These are phyloP conservation scores for Dujonia santamariae DNA, from an alignment of 1,139 yeast genomes.

Conservation along the genomic window DNA sequence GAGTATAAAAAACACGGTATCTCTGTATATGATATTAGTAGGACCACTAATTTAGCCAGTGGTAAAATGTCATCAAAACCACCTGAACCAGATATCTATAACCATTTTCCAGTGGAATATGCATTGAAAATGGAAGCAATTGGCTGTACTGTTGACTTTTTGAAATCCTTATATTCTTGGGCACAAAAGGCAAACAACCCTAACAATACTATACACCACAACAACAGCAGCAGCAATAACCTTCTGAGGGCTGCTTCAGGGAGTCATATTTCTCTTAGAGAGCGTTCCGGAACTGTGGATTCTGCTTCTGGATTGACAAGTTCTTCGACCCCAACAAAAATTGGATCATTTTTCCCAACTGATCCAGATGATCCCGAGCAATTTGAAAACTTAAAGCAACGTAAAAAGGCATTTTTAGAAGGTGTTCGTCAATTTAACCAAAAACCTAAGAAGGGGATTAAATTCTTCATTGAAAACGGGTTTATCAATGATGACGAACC, in stretches of 20 bases:
- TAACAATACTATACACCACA: neutral
- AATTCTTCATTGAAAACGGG: slow-evolving; percentile 55
- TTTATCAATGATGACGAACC: slow-evolving; percentile 66
- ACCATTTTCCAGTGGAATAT: slow-evolving; percentile 70
- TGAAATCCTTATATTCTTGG: slow-evolving; percentile 83
- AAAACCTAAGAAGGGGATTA: slow-evolving; percentile 80
- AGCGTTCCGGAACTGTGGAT: slow-evolving; percentile 40
- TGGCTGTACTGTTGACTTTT: slow-evolving; percentile 75
- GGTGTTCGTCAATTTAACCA: slow-evolving; percentile 79
- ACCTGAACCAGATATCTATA: slow-evolving; percentile 56
- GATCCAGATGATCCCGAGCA: slow-evolving; percentile 76
- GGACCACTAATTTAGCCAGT: slow-evolving; percentile 74
- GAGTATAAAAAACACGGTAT: slow-evolving; percentile 61
- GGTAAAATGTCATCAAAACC: slow-evolving; percentile 60
- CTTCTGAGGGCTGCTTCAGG: slow-evolving; percentile 11
- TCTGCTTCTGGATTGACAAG: slow-evolving; percentile 33
- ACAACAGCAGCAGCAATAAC: slow-evolving; percentile 8
- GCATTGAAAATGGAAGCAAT: slow-evolving; percentile 81
- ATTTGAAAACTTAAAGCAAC: slow-evolving; percentile 79
- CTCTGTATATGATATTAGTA: slow-evolving; percentile 71
- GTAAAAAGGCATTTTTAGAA: slow-evolving; percentile 77
- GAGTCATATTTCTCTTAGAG: slow-evolving; percentile 25
- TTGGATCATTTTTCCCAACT: slow-evolving; percentile 28
- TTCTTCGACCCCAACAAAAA: slow-evolving; percentile 16
- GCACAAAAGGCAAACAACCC: slow-evolving; percentile 53